Conservation (phyloP, 371 early-diverging fungal genomes). For the Mortierella sp. region DNA sequence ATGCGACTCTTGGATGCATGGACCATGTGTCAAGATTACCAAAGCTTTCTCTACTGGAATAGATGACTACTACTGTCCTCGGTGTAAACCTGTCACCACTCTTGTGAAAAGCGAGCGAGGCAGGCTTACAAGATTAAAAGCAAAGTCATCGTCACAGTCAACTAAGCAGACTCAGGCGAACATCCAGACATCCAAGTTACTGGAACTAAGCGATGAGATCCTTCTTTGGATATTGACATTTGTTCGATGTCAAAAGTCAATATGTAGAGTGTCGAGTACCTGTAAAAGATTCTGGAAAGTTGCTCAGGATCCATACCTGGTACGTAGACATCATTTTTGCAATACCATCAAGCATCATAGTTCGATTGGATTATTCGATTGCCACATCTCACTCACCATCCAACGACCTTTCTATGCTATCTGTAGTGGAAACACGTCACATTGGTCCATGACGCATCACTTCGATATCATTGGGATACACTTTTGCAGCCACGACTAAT, state of each 20-base stretch:
- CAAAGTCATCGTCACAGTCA: background rate
- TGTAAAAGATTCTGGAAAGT: slow-evolving; percentile 36
- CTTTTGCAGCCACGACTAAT: slow-evolving; percentile 25
- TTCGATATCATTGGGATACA: slow-evolving; percentile 35
- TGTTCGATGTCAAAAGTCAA: slow-evolving; percentile 40
- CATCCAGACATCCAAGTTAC: slow-evolving; percentile 13
- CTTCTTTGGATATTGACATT: slow-evolving; percentile 37
- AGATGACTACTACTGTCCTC: slow-evolving; percentile 31
- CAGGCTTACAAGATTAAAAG: background rate
- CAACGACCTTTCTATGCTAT: background rate
- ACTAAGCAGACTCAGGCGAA: background rate
- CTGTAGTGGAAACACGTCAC: slow-evolving; percentile 40
- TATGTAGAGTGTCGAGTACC: slow-evolving; percentile 32
- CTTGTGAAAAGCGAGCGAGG: background rate
- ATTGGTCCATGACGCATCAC: slow-evolving; percentile 15
- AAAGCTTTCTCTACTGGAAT: slow-evolving; percentile 29
- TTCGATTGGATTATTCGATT: too few relatives aligned
- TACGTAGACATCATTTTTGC: slow-evolving; percentile 2
- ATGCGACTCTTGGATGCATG: slow-evolving; percentile 51
- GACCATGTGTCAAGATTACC: slow-evolving; percentile 35
- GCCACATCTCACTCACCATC: too few relatives aligned
- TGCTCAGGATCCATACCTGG: slow-evolving; percentile 40
- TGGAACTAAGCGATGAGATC: slow-evolving; percentile 36
- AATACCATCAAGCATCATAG: too few relatives aligned
- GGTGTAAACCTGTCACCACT: slow-evolving; percentile 4